Conservation (phyloP, 225 moss, liverwort and hornwort genomes). For the Marchantia polymorpha region DNA sequence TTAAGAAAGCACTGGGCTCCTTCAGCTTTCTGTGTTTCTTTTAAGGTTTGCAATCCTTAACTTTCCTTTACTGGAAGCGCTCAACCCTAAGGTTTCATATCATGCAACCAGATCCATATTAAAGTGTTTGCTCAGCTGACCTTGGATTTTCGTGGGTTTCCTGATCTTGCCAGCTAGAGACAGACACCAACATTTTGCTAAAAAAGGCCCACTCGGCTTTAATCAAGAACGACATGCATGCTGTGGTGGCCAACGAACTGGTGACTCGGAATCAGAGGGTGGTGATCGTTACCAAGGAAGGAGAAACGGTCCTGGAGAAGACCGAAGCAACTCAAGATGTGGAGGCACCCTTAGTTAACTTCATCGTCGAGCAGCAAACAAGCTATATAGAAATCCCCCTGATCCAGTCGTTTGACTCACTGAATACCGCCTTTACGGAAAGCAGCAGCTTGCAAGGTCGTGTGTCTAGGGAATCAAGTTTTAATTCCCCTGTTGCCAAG, state of each 20-base stretch:
- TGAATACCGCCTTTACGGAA: neutral
- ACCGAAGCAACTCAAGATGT: slow-evolving; percentile 57
- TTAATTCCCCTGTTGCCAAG: neutral
- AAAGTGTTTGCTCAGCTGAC: neutral
- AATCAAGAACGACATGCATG: slow-evolving; percentile 70
- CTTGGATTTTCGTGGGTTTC: neutral
- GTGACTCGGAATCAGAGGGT: slow-evolving; percentile 89
- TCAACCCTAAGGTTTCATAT: neutral
- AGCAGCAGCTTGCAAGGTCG: neutral
- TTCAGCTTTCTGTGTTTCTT: slow-evolving; percentile 75
- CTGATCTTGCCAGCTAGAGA: slow-evolving; percentile 72
- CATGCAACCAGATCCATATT: neutral
- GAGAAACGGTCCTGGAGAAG: slow-evolving; percentile 65
- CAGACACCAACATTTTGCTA: slow-evolving; percentile 68
- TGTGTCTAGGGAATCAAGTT: neutral
- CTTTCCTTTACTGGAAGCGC: too few species aligned
- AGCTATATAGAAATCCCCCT: slow-evolving; percentile 42
- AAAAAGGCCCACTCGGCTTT: slow-evolving; percentile 80
- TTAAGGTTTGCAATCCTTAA: slow-evolving; percentile 51
- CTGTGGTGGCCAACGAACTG: slow-evolving; percentile 93
- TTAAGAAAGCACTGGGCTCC: slow-evolving; percentile 82
- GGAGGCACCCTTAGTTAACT: slow-evolving; percentile 65
- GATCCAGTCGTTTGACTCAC: neutral
- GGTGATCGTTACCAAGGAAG: slow-evolving; percentile 64
- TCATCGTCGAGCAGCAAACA: slow-evolving; percentile 55